These are phyloP conservation scores for Populus tomentosa DNA, from an alignment of 441 rosid genomes.

Conservation along the genomic window DNA sequence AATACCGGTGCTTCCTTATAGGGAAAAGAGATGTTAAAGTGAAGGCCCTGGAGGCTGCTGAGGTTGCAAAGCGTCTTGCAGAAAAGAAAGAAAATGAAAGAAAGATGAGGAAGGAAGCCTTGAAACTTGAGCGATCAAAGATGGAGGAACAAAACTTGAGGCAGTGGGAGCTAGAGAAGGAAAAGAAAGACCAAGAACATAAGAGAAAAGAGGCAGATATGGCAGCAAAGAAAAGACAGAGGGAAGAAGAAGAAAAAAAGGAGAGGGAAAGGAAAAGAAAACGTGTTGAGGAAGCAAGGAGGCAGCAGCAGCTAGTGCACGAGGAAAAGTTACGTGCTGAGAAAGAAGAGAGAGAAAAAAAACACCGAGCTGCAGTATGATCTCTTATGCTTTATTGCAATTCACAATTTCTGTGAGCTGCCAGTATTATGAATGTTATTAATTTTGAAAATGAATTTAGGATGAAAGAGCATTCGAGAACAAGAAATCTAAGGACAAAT, in stretches of 20 bases:
- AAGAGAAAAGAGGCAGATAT: constrained; percentile 74
- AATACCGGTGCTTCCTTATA: constrained; percentile 19
- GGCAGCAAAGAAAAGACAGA: constrained; percentile 73
- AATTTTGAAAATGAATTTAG: constrained; percentile 23
- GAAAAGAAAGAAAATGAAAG: constrained; percentile 86
- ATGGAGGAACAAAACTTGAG: constrained; percentile 59
- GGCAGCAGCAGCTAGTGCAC: constrained; percentile 42
- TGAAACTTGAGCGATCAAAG: constrained; percentile 71
- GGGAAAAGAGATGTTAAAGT: constrained; percentile 93
- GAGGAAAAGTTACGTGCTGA: constrained; percentile 38
- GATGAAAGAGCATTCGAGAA: constrained; percentile 33
- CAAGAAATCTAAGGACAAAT: constrained; percentile 32
- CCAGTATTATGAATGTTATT: constrained; percentile 9
- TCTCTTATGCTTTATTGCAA: background rate
- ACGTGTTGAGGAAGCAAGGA: constrained; percentile 56
- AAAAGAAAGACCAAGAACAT: constrained; percentile 68
- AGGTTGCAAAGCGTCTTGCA: constrained; percentile 73
- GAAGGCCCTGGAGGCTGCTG: constrained; percentile 90
- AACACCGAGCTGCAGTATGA: constrained; percentile 42
- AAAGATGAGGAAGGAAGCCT: constrained; percentile 78
- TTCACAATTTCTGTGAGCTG: background rate
- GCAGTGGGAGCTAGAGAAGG: constrained; percentile 63
- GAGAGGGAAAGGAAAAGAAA: constrained; percentile 71
- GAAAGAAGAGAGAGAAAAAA: constrained; percentile 46
- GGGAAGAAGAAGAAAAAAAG: constrained; percentile 61